phyloP scores from a whole-genome alignment of 2,329 filamentous ascomycete species.

The Cryphonectria parasitica region DNA sequence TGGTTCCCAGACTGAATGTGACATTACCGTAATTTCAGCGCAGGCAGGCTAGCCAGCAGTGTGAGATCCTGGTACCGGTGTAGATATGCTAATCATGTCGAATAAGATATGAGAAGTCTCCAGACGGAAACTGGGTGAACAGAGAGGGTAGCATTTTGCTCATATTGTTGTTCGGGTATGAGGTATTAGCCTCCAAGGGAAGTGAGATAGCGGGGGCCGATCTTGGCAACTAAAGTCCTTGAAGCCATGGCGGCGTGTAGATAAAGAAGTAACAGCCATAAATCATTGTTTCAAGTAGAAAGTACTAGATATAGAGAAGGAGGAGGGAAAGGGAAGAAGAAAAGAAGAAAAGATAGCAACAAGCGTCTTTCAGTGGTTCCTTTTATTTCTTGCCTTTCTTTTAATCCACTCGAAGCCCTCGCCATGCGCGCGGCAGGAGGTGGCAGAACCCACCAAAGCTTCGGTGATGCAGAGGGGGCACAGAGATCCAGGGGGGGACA shows the following conservation, averaged over 20 bases:
- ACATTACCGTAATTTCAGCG: conserved; percentile 5
- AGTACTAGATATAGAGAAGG: not conserved
- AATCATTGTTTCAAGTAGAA: not conserved
- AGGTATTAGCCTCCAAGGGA: not conserved
- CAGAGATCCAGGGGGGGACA: not conserved
- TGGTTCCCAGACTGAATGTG: not conserved
- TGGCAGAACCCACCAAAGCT: not conserved
- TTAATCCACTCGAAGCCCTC: not conserved
- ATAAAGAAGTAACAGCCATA: not conserved
- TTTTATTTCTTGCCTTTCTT: not conserved
- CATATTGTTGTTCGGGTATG: not conserved
- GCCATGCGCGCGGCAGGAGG: not conserved
- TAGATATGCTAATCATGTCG: not conserved
- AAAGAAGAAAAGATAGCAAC: not conserved
- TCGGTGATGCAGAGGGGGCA: not conserved
- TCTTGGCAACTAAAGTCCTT: not conserved
- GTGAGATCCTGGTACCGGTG: not conserved
- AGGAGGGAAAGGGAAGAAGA: not conserved
- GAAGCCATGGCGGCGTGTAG: not conserved
- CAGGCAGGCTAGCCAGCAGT: not conserved
- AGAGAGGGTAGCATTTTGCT: not conserved
- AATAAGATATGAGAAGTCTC: not conserved
- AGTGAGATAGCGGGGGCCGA: not conserved
- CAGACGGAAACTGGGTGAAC: not conserved
- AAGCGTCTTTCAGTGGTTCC: not conserved